Conservation (phyloP, 768 basidiomycete species). For the Termitomyces sp. region DNA sequence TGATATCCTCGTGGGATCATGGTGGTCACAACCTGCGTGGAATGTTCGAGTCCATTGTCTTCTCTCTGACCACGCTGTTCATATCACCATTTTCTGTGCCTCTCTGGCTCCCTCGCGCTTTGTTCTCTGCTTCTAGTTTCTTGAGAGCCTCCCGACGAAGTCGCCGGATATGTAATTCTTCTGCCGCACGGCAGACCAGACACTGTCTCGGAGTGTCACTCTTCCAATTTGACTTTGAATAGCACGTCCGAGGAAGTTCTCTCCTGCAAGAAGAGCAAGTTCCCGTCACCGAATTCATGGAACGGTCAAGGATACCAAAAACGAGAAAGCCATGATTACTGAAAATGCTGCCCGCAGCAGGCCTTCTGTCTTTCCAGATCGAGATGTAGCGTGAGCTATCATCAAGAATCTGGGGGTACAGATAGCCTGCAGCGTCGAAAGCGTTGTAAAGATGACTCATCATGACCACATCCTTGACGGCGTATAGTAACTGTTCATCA, state of each 20-base stretch:
- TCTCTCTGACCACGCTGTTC: not conserved
- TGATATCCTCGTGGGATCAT: not conserved
- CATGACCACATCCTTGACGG: constrained; percentile 7
- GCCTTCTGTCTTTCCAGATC: constrained; percentile 6
- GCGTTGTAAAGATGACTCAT: constrained; percentile 1
- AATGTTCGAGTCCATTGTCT: not conserved
- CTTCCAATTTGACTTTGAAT: not conserved
- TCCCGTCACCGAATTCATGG: not conserved
- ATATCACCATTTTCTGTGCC: not conserved
- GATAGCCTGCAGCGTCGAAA: constrained; percentile 1
- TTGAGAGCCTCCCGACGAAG: not conserved
- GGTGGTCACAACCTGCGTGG: not conserved
- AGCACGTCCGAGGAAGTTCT: not conserved
- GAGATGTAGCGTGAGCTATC: constrained; percentile 10
- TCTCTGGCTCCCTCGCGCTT: not conserved
- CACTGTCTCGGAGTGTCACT: not conserved
- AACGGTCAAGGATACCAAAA: not conserved
- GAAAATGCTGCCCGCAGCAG: not conserved
- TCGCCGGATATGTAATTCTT: not conserved
- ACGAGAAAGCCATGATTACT: constrained; percentile 6
- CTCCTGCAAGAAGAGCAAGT: not conserved
- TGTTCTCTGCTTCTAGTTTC: not conserved
- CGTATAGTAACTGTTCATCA: not conserved
- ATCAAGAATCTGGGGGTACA: not conserved
- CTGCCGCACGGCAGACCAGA: constrained; percentile 1